Evolutionary conservation across 345 rosid genomes (phyloP).

Genomic region (Eutrema heterophyllum): DNA sequence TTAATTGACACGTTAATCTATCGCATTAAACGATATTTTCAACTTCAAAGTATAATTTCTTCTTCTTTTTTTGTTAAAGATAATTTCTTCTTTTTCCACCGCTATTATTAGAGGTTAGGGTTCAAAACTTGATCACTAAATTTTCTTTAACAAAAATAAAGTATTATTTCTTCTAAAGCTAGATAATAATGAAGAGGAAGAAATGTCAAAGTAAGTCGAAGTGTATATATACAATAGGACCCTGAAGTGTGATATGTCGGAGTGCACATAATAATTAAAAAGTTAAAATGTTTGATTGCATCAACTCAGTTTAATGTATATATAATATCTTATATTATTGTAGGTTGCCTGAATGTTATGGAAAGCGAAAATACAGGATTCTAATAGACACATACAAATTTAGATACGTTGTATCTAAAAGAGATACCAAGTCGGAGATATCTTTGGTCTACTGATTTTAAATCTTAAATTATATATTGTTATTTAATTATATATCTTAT

Average conservation of each 20-base stretch:
- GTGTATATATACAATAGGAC: neutral
- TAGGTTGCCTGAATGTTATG: neutral
- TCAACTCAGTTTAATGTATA: conserved; percentile 8
- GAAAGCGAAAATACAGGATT: no score
- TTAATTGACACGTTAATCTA: neutral
- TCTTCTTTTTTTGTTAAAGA: neutral
- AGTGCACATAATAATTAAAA: neutral
- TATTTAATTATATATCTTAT: no score
- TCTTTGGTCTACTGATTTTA: no score
- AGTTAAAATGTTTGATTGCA: conserved; percentile 10
- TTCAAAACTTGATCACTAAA: no score
- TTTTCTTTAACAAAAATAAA: no score
- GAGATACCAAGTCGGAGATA: no score
- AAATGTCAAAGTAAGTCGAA: conserved; percentile 6
- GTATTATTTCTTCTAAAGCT: neutral
- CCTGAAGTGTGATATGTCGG: conserved; percentile 14
- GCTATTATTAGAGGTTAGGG: no score
- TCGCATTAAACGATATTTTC: neutral
- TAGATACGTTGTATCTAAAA: no score
- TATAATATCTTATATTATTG: neutral
- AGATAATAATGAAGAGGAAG: neutral
- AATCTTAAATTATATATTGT: no score
- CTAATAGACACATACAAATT: no score
- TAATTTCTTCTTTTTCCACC: no score
- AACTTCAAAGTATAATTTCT: neutral